These are phyloP conservation scores for Phyllosticta citrichinensis DNA, from an alignment of 2,329 filamentous ascomycete genomes.

Conservation along the genomic window DNA sequence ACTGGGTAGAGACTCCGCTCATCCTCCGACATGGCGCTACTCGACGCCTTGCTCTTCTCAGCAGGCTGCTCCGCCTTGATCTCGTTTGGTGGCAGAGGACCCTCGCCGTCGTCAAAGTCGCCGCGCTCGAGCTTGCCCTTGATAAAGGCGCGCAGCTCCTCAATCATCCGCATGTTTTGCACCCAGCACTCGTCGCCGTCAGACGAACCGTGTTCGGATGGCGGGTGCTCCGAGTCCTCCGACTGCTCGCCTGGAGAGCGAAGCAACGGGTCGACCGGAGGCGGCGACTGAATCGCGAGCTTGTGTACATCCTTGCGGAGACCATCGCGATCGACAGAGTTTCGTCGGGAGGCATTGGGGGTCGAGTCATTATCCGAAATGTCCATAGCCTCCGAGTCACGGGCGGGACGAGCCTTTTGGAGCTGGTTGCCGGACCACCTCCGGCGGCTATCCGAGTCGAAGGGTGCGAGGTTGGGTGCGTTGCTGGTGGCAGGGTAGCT, in stretches of 20 bases:
- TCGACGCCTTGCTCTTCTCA: conserved; percentile 16
- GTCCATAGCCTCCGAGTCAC: conserved; percentile 29
- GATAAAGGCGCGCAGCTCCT: conserved; percentile 48
- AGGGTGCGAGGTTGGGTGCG: conserved; percentile 55
- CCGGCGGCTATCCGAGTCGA: conserved; percentile 50
- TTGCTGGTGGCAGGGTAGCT: conserved; percentile 56
- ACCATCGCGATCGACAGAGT: conserved; percentile 24
- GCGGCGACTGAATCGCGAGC: conserved; percentile 29
- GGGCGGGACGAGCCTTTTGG: conserved; percentile 34
- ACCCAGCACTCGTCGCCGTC: conserved; percentile 43
- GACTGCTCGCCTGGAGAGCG: conserved; percentile 30
- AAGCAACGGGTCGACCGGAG: conserved; percentile 27
- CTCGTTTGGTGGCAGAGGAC: conserved; percentile 12
- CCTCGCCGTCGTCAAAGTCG: conserved; percentile 36
- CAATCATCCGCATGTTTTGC: conserved; percentile 54
- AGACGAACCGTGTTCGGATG: conserved; percentile 11
- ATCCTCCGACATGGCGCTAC: conserved; percentile 24
- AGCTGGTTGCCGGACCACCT: conserved; percentile 52
- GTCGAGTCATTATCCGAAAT: conserved; percentile 28
- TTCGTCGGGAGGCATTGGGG: conserved; percentile 22
- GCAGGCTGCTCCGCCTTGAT: conserved; percentile 13
- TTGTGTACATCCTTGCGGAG: conserved; percentile 30
- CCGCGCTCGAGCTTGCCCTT: conserved; percentile 44
- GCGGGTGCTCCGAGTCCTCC: conserved; percentile 23
- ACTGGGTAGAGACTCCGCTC: conserved; percentile 32